These are phyloP conservation scores for Hysterium pulicare DNA, from an alignment of 2,329 filamentous ascomycete species.

Conservation along the genomic window DNA sequence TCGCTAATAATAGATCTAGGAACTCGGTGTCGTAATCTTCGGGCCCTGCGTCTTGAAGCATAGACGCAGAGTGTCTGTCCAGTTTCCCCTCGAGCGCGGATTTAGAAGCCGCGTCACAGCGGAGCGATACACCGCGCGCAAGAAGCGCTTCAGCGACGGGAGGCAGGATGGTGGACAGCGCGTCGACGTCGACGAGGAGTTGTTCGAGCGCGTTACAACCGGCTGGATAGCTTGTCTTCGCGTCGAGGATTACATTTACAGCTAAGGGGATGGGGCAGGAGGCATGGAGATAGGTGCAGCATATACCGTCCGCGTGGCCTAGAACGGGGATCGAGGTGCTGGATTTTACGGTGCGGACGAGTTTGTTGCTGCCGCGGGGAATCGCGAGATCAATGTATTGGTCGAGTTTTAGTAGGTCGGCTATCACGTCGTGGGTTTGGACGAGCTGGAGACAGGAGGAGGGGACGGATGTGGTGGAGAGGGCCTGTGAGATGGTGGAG, in stretches of 20 bases:
- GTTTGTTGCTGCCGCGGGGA: slow-evolving; percentile 83
- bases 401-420: slow-evolving; percentile 81
- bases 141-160: slow-evolving; percentile 70
- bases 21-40: slow-evolving; percentile 87
- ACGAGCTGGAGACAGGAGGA: slow-evolving; percentile 89
- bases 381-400: slow-evolving; percentile 92
- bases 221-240: slow-evolving; percentile 91
- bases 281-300: slow-evolving; percentile 77
- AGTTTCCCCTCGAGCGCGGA: slow-evolving; percentile 55
- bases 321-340: slow-evolving; percentile 93
- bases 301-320: slow-evolving; percentile 92
- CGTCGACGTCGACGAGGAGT: slow-evolving; percentile 74
- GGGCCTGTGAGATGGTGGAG: slow-evolving; percentile 73
- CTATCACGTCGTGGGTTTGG: slow-evolving; percentile 85
- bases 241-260: slow-evolving; percentile 75
- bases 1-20: slow-evolving; percentile 75
- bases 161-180: slow-evolving; percentile 66
- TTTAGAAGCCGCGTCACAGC: slow-evolving; percentile 71
- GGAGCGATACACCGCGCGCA: slow-evolving; percentile 73
- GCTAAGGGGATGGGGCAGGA: slow-evolving; percentile 73
- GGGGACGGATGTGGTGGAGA: slow-evolving; percentile 71
- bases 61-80: slow-evolving; percentile 35
- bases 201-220: slow-evolving; percentile 96
- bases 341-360: slow-evolving; percentile 85
- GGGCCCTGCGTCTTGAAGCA: slow-evolving; percentile 63